phyloP scores from a whole-genome alignment of 306 rosid genomes.

The Neltuma alba region DNA sequence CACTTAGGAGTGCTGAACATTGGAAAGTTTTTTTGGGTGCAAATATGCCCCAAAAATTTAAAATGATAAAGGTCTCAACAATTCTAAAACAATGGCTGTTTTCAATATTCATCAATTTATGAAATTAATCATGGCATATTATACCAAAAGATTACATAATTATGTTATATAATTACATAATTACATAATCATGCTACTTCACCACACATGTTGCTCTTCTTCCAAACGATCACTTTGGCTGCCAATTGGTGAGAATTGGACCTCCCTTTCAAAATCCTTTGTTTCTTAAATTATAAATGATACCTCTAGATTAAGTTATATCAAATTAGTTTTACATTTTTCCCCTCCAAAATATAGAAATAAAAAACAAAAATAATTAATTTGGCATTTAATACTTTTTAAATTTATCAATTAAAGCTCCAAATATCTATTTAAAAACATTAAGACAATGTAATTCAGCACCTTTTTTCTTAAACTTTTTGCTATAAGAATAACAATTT shows the following conservation, averaged over 20 bases:
- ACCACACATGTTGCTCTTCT: not conserved
- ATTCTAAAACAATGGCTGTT: not conserved
- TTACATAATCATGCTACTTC: not conserved
- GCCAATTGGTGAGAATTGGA: not conserved
- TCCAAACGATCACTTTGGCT: not conserved
- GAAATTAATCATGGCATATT: not conserved
- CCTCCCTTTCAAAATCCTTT: not conserved
- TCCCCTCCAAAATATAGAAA: not conserved
- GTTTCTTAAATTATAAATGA: not conserved
- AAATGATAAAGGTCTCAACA: no score
- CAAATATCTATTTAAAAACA: no score
- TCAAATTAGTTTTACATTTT: not conserved
- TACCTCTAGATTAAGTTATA: not conserved
- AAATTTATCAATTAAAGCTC: not conserved
- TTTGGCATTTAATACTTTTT: not conserved
- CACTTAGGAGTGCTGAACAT: no score
- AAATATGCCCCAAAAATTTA: no score
- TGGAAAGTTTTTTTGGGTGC: no score
- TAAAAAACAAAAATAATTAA: not conserved
- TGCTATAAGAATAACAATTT: not conserved
- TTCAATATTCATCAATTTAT: not conserved
- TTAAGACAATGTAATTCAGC: not conserved
- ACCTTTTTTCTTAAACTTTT: not conserved
- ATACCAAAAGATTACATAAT: not conserved
- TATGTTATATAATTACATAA: not conserved